Evolutionary conservation across 2,329 filamentous ascomycete species (phyloP).

Genomic region (Xylaria sp.): DNA sequence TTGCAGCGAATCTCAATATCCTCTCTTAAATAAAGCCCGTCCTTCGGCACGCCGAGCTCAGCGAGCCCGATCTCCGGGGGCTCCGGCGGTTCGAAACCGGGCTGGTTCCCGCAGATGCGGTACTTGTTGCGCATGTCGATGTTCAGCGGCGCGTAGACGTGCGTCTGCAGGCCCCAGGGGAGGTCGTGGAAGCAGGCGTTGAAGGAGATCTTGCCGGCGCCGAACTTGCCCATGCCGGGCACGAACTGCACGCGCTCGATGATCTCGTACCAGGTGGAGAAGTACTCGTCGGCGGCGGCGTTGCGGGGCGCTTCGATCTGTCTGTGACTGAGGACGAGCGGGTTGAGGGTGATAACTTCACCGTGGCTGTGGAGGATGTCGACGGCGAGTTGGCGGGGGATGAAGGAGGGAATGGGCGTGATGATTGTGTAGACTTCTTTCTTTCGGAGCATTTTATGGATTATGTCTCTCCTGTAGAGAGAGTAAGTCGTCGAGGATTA

Average conservation of each 20-base stretch:
- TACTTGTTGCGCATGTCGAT: constrained; percentile 65
- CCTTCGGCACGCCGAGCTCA: constrained; percentile 54
- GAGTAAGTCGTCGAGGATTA: neutral
- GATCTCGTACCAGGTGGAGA: constrained; percentile 71
- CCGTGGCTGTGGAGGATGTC: constrained; percentile 67
- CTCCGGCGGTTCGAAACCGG: constrained; percentile 58
- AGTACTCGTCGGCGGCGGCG: constrained; percentile 64
- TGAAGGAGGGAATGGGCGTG: constrained; percentile 64
- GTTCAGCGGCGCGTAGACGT: constrained; percentile 63
- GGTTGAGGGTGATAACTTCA: constrained; percentile 66
- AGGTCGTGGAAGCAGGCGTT: constrained; percentile 68
- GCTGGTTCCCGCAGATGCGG: constrained; percentile 62
- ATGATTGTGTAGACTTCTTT: constrained; percentile 63
- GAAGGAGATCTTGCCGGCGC: constrained; percentile 61
- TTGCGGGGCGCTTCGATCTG: constrained; percentile 62
- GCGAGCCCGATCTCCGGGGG: constrained; percentile 55
- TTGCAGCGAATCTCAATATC: constrained; percentile 69
- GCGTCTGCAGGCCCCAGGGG: constrained; percentile 66
- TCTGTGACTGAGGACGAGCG: constrained; percentile 59
- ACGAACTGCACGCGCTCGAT: constrained; percentile 62
- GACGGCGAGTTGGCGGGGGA: constrained; percentile 65
- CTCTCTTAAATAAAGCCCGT: constrained; percentile 63
- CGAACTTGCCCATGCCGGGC: constrained; percentile 60
- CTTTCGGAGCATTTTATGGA: constrained; percentile 45
- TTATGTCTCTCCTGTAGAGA: neutral